Evolutionary conservation across 2,329 filamentous ascomycete species (phyloP), one percentile per base, ranked within the genome.

Genomic region (Colletotrichum cuscutae): DNA sequence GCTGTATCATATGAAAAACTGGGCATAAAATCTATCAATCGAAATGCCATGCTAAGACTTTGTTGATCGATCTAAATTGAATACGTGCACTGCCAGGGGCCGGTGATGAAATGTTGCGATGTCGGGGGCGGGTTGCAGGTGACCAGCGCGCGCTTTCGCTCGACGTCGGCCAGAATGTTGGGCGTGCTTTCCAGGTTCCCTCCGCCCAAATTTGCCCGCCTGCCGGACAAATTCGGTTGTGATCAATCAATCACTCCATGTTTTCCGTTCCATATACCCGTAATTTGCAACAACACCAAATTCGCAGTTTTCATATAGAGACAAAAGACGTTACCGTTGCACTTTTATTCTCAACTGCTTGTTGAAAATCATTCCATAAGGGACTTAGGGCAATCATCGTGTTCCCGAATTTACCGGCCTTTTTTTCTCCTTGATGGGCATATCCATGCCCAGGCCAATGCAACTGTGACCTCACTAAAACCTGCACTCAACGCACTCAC

Each of bases 161-260:
- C 24, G 53, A 72, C 24, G 49, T 37, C 12, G 30, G 70, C 59
- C 69, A 68, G 60, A 70, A 37, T 57, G 70, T 65, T 65, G 66
- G 60, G 66, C 66, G 70, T 72, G 70, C 66, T 57, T 24, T n/a
- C 42, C 42, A 49, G 42, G 42, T 49, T 65, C 60, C 70, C 60
- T 72, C 70, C 65, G 65, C 70, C 70, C 66, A 73, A 73, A 73
- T 73, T 71, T 73, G 71, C 71, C 71, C 66, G 71, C 66, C 61
- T 42, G 35, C 71, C 71, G 71, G 71, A 71, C 71, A 73, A 73
- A 71, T 49, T 71, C 60, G 71, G 71, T 73, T 73, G 49, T 71
- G 66, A 71, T 65, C 37, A 42, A 3, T 42, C 60, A 49, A 19
- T 42, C 60, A 49, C 49, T 65, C 71, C 60, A 73, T 71, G 46